These are phyloP conservation scores for Malus asiatica DNA, from an alignment of 306 rosid genomes.

Conservation along the genomic window DNA sequence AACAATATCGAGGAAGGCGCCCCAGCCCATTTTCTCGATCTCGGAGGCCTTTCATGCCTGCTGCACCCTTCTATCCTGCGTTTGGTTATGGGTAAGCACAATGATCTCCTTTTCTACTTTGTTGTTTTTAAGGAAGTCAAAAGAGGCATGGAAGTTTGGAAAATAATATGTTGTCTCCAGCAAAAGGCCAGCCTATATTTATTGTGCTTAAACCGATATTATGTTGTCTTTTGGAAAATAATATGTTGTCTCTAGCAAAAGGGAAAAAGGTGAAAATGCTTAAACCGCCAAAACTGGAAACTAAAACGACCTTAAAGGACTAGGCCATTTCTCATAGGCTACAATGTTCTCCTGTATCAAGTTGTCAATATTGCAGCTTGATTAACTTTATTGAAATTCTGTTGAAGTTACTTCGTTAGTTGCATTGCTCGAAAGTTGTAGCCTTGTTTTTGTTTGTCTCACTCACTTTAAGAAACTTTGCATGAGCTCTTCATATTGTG, in stretches of 20 bases:
- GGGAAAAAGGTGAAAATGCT: background rate
- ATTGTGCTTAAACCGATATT: background rate
- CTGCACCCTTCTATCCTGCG: slow-evolving; percentile 64
- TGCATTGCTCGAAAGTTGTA: background rate
- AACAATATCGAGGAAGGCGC: slow-evolving; percentile 81
- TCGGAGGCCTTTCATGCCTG: slow-evolving; percentile 80
- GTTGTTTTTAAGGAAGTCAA: background rate
- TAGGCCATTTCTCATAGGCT: background rate
- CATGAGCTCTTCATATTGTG: background rate
- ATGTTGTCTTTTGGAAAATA: background rate
- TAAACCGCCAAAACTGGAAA: background rate
- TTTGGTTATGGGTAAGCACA: slow-evolving; percentile 77
- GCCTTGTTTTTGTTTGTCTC: background rate
- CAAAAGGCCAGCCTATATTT: background rate
- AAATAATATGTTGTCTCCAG: background rate
- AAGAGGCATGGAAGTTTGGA: background rate
- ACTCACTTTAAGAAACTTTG: background rate
- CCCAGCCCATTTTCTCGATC: slow-evolving; percentile 47
- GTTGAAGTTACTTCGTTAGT: background rate
- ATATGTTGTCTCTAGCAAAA: background rate
- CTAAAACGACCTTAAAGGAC: background rate
- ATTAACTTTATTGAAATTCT: background rate
- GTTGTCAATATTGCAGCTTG: background rate
- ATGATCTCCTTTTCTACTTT: background rate
- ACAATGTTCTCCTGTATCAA: background rate